Percentiles rank a stretch among this genome's conserved stretches.
Evolutionary conservation across 768 basidiomycete species (phyloP).

Genomic region (Saitozyma podzolica): DNA sequence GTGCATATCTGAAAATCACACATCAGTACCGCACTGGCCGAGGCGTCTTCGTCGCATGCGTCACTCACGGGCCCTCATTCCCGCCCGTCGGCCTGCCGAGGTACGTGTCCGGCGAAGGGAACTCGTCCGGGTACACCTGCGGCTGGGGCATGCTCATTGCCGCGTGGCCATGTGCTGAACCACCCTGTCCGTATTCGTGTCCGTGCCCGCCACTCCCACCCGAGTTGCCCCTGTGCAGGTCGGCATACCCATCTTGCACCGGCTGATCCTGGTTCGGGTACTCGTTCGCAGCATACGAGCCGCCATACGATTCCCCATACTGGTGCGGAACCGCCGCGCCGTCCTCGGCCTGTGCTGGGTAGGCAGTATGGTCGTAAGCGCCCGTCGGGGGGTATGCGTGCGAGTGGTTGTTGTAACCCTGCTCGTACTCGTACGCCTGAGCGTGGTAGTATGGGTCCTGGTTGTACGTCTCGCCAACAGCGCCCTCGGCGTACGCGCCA

Average conservation of each 20-base stretch:
- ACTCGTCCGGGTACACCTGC: constrained; percentile 28
- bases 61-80: constrained; percentile 44
- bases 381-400: constrained; percentile 23
- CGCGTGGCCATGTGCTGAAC: constrained; percentile 2
- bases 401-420: constrained; percentile 25
- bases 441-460: constrained; percentile 36
- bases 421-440: constrained; percentile 39
- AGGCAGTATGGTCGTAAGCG: constrained; percentile 11
- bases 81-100: constrained; percentile 46
- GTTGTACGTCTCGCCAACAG: constrained; percentile 25
- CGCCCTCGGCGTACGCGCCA: constrained; percentile 15
- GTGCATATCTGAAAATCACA: constrained; percentile 30
- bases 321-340: background rate
- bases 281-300: constrained; percentile 17
- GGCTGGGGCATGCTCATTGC: constrained; percentile 5
- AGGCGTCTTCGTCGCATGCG: background rate
- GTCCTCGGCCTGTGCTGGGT: background rate
- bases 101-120: constrained; percentile 29
- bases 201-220: constrained; percentile 33
- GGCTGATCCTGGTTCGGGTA: constrained; percentile 19
- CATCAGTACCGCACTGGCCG: background rate
- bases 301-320: background rate
- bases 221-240: constrained; percentile 41
- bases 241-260: constrained; percentile 37
- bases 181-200: constrained; percentile 8